A percentile compares a stretch with the other conserved stretches of the same genome.
These are phyloP conservation scores for Septoria linicola DNA, from an alignment of 2,329 filamentous ascomycete species.

Conservation along the genomic window DNA sequence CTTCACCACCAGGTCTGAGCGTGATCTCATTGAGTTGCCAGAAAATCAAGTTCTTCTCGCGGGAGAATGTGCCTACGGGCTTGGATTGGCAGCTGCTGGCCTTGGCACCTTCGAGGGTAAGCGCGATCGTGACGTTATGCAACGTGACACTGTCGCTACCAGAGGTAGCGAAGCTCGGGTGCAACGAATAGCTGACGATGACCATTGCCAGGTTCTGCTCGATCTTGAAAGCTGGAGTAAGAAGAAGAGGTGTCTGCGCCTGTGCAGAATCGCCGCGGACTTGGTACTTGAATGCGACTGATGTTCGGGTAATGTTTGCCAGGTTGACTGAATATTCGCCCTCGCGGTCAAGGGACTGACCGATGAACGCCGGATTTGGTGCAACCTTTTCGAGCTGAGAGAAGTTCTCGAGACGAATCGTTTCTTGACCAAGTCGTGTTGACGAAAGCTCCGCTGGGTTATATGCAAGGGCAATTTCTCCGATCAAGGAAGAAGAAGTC, in stretches of 20 bases:
- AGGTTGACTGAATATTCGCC: conserved; percentile 81
- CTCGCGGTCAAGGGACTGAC: conserved; percentile 64
- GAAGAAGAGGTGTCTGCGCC: conserved; percentile 65
- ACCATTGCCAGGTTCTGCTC: conserved; percentile 83
- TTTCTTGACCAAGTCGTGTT: conserved; percentile 51
- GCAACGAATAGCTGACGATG: conserved; percentile 79
- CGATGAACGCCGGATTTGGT: conserved; percentile 87
- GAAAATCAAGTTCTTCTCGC: conserved; percentile 73
- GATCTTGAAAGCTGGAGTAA: conserved; percentile 78
- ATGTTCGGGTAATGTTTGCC: conserved; percentile 64
- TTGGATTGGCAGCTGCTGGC: conserved; percentile 72
- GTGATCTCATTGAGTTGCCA: conserved; percentile 78
- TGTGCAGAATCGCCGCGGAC: conserved; percentile 67
- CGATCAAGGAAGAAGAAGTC: conserved; percentile 71
- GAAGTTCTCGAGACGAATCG: conserved; percentile 84
- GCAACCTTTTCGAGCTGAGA: conserved; percentile 85
- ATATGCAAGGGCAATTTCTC: conserved; percentile 86
- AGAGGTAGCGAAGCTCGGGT: conserved; percentile 63
- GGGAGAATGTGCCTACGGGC: conserved; percentile 73
- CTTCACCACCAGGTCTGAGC: conserved; percentile 55
- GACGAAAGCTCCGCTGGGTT: conserved; percentile 49
- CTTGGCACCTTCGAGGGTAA: conserved; percentile 65
- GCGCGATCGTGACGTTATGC: conserved; percentile 73
- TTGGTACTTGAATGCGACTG: conserved; percentile 89
- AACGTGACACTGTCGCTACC: conserved; percentile 53